Conservation (phyloP, 2,329 filamentous ascomycete species). For the Aureobasidium sp. region DNA sequence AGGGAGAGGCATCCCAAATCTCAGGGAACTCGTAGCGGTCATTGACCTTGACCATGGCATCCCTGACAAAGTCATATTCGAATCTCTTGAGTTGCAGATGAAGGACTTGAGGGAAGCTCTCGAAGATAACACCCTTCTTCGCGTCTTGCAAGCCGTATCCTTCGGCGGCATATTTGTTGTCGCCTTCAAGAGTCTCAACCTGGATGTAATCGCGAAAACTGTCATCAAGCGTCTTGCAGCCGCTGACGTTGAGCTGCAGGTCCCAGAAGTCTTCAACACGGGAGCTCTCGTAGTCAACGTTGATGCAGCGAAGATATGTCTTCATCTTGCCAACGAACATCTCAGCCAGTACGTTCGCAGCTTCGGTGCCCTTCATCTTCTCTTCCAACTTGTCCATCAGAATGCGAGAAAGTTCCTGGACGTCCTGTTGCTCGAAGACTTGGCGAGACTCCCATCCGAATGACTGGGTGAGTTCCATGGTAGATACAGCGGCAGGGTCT, state of each 20-base stretch:
- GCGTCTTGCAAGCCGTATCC: constrained; percentile 91
- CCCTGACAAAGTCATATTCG: constrained; percentile 91
- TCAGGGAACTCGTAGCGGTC: constrained; percentile 88
- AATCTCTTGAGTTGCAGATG: constrained; percentile 96
- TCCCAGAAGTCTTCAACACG: constrained; percentile 98
- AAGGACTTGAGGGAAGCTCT: constrained; percentile 86
- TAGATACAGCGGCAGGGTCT: constrained; percentile 73
- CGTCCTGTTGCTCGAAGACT: constrained; percentile 98
- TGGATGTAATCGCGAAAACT: constrained; percentile 96
- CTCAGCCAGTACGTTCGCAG: constrained; percentile 78
- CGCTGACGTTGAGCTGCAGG: constrained; percentile 91
- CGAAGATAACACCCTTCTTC: constrained; percentile 96
- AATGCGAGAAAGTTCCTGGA: constrained; percentile 92
- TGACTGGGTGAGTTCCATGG: constrained; percentile 87
- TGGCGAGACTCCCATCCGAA: constrained; percentile 98
- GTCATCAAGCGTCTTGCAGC: constrained; percentile 85
- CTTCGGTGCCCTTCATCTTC: constrained; percentile 94
- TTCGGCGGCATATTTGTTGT: constrained; percentile 96
- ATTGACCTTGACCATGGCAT: constrained; percentile 99
- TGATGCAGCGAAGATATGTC: constrained; percentile 97
- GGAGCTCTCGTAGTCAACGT: constrained; percentile 95
- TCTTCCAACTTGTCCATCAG: constrained; percentile 96
- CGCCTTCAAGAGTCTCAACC: constrained; percentile 92
- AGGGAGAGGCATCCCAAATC: constrained; percentile 74
- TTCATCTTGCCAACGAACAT: constrained; percentile 98